Base-by-base conservation (phyloP, 2,329 filamentous ascomycete genomes). In the Penicillium concentricum region DNA sequence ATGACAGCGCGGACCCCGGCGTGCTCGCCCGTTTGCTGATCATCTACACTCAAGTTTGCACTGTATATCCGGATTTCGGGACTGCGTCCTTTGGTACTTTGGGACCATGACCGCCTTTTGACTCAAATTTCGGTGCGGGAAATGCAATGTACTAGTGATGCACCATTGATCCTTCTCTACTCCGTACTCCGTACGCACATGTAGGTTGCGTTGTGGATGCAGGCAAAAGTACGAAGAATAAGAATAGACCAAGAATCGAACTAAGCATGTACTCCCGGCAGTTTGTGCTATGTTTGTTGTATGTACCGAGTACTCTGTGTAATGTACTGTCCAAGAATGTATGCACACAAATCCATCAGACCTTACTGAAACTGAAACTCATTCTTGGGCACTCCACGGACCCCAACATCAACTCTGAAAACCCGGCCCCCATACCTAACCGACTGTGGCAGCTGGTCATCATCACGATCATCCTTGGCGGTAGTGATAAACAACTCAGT, bases 341-440 rank as follows among this genome's bases (percentile, higher is more conserved):
- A 51, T 43, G 41, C 24, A 32, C 13, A 48, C 18, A 32, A 30
- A 43, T 55, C 34, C 13, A 10, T 47, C 58, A 52, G 22, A 57
- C 45, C 38, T 43, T 51, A 63, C 55, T 63, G 51, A 39, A 86
- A 74, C 75, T 81, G 86, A 73, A 89, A 91, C 71, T 85, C 81
- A 74, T 87, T 84, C 61, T 84, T 80, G 51, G 81, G 78, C 68
- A 86, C 66, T 0, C 91, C 90, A 66, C 75, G 78, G 3, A 88
- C 83, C 3, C 89, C 90, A 59, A 96, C 90, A 70, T 94, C 84
- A 47, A 93, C 82, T 72, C 82, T 85, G 75, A 91, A 96, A 59
- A 94, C 69, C 26, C 83, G 87, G 2, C 92, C 92, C 34, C 87
- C 85, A 58, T 84, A 82, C 72, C 81, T 81, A 66, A 81, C 81